Percentiles rank a stretch among this genome's conserved stretches.
phyloP scores from a whole-genome alignment of 768 basidiomycete species.

The Calocybe cyanea region DNA sequence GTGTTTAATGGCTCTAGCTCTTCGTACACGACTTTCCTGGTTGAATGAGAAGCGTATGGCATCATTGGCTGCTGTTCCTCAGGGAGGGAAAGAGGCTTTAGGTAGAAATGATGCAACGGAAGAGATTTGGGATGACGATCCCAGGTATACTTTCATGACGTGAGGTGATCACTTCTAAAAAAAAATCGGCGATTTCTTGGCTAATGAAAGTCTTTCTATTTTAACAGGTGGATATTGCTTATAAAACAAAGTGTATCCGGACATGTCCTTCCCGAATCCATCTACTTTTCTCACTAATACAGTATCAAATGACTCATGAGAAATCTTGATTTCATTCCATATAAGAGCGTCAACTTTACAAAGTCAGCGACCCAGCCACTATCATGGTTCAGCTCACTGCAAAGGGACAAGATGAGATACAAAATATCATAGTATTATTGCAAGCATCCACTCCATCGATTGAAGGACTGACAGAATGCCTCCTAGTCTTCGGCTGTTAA shows the following conservation, averaged over 20 bases:
- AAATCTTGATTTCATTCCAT: too few relatives aligned
- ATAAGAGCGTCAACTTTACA: too few relatives aligned
- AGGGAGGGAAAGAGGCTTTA: background rate
- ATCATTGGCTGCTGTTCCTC: conserved; percentile 13
- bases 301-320: too few relatives aligned
- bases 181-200: too few relatives aligned
- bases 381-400: conserved; percentile 4
- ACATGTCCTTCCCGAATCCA: too few relatives aligned
- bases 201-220: too few relatives aligned
- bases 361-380: too few relatives aligned
- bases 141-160: conserved; percentile 1
- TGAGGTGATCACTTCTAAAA: background rate
- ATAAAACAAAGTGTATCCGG: too few relatives aligned
- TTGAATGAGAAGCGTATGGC: conserved; percentile 36
- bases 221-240: too few relatives aligned
- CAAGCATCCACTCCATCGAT: background rate
- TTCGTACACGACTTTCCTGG: conserved; percentile 36
- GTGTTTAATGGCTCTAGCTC: conserved; percentile 34
- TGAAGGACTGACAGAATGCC: background rate
- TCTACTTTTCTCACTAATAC: too few relatives aligned
- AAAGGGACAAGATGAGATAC: conserved; percentile 4
- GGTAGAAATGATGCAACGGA: background rate
- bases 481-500: conserved; percentile 12
- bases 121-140: conserved; percentile 5
- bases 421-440: conserved; percentile 4